Base-by-base conservation (phyloP, 2,329 filamentous ascomycete species). In the Ascochyta clinopodiicola region DNA sequence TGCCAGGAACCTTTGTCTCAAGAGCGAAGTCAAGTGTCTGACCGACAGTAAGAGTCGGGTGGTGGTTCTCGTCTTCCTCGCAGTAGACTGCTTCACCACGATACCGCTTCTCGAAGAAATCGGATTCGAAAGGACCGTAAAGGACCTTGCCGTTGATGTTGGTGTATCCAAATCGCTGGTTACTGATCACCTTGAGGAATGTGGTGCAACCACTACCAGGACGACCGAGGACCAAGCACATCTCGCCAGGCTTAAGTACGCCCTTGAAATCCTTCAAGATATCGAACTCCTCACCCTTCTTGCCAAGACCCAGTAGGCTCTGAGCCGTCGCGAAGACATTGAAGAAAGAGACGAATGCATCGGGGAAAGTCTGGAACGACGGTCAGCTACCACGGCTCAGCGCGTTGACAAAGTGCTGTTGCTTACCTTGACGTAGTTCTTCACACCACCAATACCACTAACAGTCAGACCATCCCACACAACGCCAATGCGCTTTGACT, bases 21-120 rank as follows among this genome's bases (percentile, higher is more conserved):
- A 96, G 79, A 0, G 92, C 92, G 69, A 96, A 96, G 0, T 85
- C 87, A 0, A 96, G 83, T 0, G 93, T 96, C 72, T 96, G 91
- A 50, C 90, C 89, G 2, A 96, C 93, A 0, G 92, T 95, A 22
- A 97, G 81, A 0, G 91, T 95, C 0, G 92, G 86, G 64, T 92
- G 88, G 65, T 96, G 92, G 21, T 94, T 82, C 64, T 96, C 92
- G 62, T 96, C 91, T 73, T 94, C 90, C 64, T 90, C 87, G 68
- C 92, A 94, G 78, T 96, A 96, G 4, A 94, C 88, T 0, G 90
- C 88, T 77, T 96, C 91, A 45, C 91, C 91, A 27, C 91, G 84
- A 72, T 91, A 96, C 45, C 84, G 80, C 68, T 88, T 84, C 61
- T 78, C 78, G 64, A 96, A 94, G 44, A 89, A 86, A 19, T 86